Evolutionary conservation across 176 grass and related monocot genomes (phyloP).

Genomic region (Olyra latifolia): DNA sequence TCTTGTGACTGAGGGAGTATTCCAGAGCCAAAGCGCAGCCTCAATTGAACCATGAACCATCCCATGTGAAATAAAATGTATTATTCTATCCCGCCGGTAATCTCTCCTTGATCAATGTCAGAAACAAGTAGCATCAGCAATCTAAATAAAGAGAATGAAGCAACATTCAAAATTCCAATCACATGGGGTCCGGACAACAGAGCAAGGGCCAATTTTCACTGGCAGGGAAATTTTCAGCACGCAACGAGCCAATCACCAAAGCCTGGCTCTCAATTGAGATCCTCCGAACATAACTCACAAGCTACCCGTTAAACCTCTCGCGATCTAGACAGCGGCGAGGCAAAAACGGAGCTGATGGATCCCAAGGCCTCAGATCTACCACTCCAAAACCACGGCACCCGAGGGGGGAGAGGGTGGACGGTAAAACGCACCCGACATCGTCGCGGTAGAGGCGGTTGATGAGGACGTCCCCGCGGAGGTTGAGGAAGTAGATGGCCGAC

Average conservation of each 20-base stretch:
- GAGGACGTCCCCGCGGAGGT: slow-evolving; percentile 89
- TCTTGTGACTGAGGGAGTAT: background rate
- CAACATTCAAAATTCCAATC: slow-evolving; percentile 17
- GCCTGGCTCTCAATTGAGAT: background rate
- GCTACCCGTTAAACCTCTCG: background rate
- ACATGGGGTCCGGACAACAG: background rate
- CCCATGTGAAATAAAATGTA: slow-evolving; percentile 21
- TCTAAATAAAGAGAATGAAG: background rate
- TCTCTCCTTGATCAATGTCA: background rate
- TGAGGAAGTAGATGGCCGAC: slow-evolving; percentile 92
- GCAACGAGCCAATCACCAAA: background rate
- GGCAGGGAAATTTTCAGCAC: too few relatives aligned
- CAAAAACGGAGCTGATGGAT: slow-evolving; percentile 1
- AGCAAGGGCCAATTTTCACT: slow-evolving; percentile 17
- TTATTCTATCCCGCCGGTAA: background rate
- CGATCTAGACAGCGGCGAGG: slow-evolving; percentile 29
- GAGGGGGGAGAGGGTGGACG: background rate
- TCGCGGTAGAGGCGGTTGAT: slow-evolving; percentile 98
- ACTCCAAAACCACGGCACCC: background rate
- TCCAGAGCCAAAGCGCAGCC: background rate
- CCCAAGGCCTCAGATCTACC: slow-evolving; percentile 41
- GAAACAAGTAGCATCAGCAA: slow-evolving; percentile 14
- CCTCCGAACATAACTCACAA: background rate
- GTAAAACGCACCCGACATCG: slow-evolving; percentile 76
- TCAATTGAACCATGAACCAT: background rate